These are phyloP conservation scores for Hyaloscypha variabilis DNA, from an alignment of 495 filamentous ascomycete species.

Conservation along the genomic window DNA sequence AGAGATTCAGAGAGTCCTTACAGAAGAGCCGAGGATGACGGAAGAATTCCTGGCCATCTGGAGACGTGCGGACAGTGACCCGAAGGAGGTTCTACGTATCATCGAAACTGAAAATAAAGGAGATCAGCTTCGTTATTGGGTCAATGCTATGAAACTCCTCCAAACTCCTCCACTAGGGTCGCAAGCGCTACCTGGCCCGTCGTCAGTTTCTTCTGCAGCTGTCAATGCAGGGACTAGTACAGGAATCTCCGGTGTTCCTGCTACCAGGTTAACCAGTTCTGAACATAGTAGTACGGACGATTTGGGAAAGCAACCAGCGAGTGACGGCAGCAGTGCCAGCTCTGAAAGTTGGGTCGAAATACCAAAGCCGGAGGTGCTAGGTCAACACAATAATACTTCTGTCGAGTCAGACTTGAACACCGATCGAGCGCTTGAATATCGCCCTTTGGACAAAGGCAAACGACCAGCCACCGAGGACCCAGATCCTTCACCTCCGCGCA, in stretches of 20 bases:
- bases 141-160: slow-evolving; percentile 34
- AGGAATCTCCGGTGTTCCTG: not conserved
- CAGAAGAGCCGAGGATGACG: slow-evolving; percentile 28
- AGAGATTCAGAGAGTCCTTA: slow-evolving; percentile 30
- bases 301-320: not conserved
- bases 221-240: not conserved
- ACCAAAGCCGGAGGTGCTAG: not conserved
- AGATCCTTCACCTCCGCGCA: not conserved
- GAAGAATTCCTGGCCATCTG: slow-evolving; percentile 34
- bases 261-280: not conserved
- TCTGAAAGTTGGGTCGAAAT: slow-evolving; percentile 31
- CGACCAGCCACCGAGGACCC: slow-evolving; percentile 30
- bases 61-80: slow-evolving; percentile 51
- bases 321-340: slow-evolving; percentile 21
- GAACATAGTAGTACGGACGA: slow-evolving; percentile 15
- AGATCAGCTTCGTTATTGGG: slow-evolving; percentile 57
- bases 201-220: not conserved
- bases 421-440: not conserved
- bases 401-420: not conserved
- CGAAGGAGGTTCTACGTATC: slow-evolving; percentile 59
- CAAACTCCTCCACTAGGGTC: slow-evolving; percentile 8
- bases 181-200: not conserved
- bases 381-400: not conserved
- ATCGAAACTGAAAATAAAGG: slow-evolving; percentile 62
- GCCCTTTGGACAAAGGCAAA: slow-evolving; percentile 40